Conservation (phyloP, 2,329 filamentous ascomycete species). For the Botrytis deweyae region DNA sequence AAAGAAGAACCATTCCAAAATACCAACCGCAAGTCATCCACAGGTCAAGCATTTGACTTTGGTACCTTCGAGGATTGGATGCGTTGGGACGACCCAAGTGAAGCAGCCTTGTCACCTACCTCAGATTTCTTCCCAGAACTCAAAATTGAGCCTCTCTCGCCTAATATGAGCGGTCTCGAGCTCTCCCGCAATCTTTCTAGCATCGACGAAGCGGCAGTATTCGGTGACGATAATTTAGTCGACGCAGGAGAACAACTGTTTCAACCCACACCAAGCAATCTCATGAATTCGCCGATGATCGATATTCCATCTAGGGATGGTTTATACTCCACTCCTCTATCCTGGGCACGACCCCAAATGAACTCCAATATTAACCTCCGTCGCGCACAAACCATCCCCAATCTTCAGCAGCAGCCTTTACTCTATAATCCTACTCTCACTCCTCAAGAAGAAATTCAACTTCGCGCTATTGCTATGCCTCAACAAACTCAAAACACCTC, state of each 20-base stretch:
- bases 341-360: conserved; percentile 31
- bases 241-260: conserved; percentile 33
- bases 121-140: conserved; percentile 36
- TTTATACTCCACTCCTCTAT: conserved; percentile 36
- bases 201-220: conserved; percentile 31
- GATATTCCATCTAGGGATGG: conserved; percentile 25
- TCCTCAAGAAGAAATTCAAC: conserved; percentile 41
- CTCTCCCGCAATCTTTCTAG: conserved; percentile 28
- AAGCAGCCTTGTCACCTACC: conserved; percentile 34
- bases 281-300: conserved; percentile 20
- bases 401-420: conserved; percentile 13
- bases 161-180: conserved; percentile 32
- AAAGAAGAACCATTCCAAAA: conserved; percentile 24
- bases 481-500: conserved; percentile 41
- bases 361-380: conserved; percentile 13
- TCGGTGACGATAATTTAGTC: conserved; percentile 31
- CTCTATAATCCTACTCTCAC: conserved; percentile 25
- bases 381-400: conserved; percentile 12
- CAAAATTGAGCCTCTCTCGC: conserved; percentile 34
- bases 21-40: conserved; percentile 26
- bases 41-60: conserved; percentile 32
- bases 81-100: conserved; percentile 37
- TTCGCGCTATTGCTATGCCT: conserved; percentile 65
- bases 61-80: conserved; percentile 39
- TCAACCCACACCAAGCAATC: conserved; percentile 26